Conservation (phyloP, 768 basidiomycete species). For the Tricholomella constricta region DNA sequence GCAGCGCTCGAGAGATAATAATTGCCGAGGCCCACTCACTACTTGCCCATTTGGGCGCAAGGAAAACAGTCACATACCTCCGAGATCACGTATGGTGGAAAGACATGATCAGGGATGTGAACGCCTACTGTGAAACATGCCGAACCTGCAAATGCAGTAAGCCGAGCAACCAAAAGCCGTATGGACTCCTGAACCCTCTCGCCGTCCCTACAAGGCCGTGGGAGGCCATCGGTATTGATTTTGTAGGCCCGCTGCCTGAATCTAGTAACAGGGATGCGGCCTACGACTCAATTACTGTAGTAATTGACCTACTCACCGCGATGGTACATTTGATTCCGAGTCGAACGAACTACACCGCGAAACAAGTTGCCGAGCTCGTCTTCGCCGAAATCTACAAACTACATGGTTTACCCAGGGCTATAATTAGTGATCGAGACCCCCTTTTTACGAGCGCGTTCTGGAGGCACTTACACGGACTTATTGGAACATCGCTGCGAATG, state of each 20-base stretch:
- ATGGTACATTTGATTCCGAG: constrained; percentile 12
- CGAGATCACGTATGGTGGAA: constrained; percentile 40
- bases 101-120: constrained; percentile 24
- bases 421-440: constrained; percentile 33
- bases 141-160: constrained; percentile 20
- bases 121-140: constrained; percentile 29
- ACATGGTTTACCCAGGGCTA: constrained; percentile 18
- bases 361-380: constrained; percentile 9
- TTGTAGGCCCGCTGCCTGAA: constrained; percentile 23
- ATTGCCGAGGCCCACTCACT: constrained; percentile 37
- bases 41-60: constrained; percentile 32
- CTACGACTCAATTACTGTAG: not conserved
- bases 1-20: constrained; percentile 23
- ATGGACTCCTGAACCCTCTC: constrained; percentile 24
- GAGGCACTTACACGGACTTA: constrained; percentile 17
- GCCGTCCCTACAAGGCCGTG: constrained; percentile 11
- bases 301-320: constrained; percentile 20
- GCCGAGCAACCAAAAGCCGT: constrained; percentile 22
- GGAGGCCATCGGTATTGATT: constrained; percentile 16
- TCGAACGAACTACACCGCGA: constrained; percentile 8
- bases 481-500: constrained; percentile 4
- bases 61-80: constrained; percentile 33
- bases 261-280: not conserved
- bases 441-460: constrained; percentile 35
- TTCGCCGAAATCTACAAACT: constrained; percentile 13